A percentile compares a stretch with the other conserved stretches of the same genome.
Evolutionary conservation across 352 stramenopile species (phyloP).

Genomic region (Blastocystis sp.): DNA sequence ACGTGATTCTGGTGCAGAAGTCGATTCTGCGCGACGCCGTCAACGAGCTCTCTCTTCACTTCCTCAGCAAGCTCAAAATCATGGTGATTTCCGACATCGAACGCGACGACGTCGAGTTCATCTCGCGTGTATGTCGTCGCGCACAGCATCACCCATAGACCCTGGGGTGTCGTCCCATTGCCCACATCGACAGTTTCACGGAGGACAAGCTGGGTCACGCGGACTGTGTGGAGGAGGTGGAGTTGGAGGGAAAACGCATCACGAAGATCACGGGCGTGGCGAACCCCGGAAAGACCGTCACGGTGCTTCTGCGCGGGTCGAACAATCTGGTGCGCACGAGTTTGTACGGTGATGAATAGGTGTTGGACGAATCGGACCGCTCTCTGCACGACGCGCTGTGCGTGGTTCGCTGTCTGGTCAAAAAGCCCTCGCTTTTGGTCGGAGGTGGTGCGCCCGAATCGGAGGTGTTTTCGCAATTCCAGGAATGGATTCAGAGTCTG

Average conservation of each 20-base stretch:
- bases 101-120: conserved; percentile 96
- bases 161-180: conserved; percentile 89
- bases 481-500: conserved; percentile 86
- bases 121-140: conserved; percentile 76
- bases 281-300: conserved; percentile 91
- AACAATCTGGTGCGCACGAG: conserved; percentile 84
- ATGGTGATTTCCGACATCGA: conserved; percentile 98
- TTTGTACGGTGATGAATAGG: conserved; percentile 61
- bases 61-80: conserved; percentile 99
- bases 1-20: conserved; percentile 99
- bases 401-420: conserved; percentile 93
- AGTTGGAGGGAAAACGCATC: conserved; percentile 90
- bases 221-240: conserved; percentile 91
- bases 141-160: conserved; percentile 74
- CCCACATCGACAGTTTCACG: conserved; percentile 94
- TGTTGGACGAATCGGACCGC: conserved; percentile 94
- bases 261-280: conserved; percentile 96
- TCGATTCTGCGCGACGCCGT: conserved; percentile 97
- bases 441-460: conserved; percentile 93
- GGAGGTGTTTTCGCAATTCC: conserved; percentile 88
- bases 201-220: conserved; percentile 91
- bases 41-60: conserved; percentile 98
- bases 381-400: conserved; percentile 98
- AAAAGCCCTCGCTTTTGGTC: conserved; percentile 95
- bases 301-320: conserved; percentile 92